phyloP scores from a whole-genome alignment of 208 protist genomes.

The Leishmania major region DNA sequence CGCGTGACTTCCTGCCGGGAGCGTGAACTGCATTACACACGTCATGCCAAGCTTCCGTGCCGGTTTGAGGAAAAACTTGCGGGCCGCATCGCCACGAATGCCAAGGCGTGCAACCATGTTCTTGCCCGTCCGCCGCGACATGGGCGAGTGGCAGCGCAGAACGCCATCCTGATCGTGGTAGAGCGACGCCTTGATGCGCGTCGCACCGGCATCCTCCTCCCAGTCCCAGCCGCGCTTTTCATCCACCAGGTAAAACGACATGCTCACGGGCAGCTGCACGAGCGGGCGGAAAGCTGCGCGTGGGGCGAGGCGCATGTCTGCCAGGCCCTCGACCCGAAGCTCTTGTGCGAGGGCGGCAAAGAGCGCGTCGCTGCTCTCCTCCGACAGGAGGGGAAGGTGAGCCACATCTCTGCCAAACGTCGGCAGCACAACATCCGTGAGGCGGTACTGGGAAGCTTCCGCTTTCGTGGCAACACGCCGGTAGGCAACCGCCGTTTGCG shows the following conservation, averaged over 20 bases:
- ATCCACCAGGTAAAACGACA: conserved; percentile 66
- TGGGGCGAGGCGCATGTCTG: conserved; percentile 55
- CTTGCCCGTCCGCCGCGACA: conserved; percentile 44
- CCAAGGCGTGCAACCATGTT: conserved; percentile 69
- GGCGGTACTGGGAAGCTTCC: conserved; percentile 48
- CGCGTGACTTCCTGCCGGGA: conserved; percentile 65
- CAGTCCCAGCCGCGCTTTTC: conserved; percentile 79
- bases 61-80: conserved; percentile 72
- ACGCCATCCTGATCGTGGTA: conserved; percentile 83
- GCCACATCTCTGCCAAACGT: conserved; percentile 38
- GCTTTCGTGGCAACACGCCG: conserved; percentile 31
- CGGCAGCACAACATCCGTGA: conserved; percentile 75
- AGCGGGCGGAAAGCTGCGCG: conserved; percentile 62
- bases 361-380: conserved; percentile 9
- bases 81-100: conserved; percentile 57
- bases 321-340: conserved; percentile 58
- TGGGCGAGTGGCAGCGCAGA: conserved; percentile 61
- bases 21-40: conserved; percentile 63
- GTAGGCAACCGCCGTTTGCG: not conserved
- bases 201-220: conserved; percentile 41
- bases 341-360: conserved; percentile 45
- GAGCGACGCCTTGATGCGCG: conserved; percentile 40
- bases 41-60: conserved; percentile 69
- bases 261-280: conserved; percentile 36
- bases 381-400: conserved; percentile 7